Evolutionary conservation across 306 rosid genomes (phyloP).

Genomic region (Castanea mollissima): DNA sequence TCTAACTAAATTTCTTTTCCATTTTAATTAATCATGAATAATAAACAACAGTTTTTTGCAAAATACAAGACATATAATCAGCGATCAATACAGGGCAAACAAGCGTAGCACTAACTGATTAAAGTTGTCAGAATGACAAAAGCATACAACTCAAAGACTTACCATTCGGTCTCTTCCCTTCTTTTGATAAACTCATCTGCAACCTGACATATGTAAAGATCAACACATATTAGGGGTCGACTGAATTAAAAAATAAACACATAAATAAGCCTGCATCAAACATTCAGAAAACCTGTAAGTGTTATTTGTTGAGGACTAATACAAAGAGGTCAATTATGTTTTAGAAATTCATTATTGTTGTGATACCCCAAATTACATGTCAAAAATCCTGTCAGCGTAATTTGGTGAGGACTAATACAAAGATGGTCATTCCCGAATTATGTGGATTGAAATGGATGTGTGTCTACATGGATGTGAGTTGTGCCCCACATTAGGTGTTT

Average conservation of each 20-base stretch:
- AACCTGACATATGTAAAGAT: slow-evolving; percentile 50
- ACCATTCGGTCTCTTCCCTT: slow-evolving; percentile 94
- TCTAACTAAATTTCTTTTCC: background rate
- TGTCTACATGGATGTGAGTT: too few relatives aligned
- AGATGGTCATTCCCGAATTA: too few relatives aligned
- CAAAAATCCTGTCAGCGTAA: too few relatives aligned
- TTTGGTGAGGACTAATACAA: background rate
- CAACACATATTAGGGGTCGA: slow-evolving; percentile 15
- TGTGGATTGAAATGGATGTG: too few relatives aligned
- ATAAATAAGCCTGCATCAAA: background rate
- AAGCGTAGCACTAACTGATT: background rate
- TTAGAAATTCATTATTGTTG: background rate
- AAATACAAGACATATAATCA: background rate
- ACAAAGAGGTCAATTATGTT: background rate
- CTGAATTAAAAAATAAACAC: background rate
- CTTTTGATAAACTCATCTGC: slow-evolving; percentile 91
- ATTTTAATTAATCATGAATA: background rate
- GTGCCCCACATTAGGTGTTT: too few relatives aligned
- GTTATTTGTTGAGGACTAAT: background rate
- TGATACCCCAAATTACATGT: too few relatives aligned
- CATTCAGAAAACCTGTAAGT: slow-evolving; percentile 9
- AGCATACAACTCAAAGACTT: slow-evolving; percentile 23
- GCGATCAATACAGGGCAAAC: background rate
- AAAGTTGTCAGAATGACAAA: slow-evolving; percentile 16
- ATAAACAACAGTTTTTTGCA: background rate